Conservation (phyloP, 1,284 basidiomycete genomes). For the Ceratorhiza oryzae-sativae region DNA sequence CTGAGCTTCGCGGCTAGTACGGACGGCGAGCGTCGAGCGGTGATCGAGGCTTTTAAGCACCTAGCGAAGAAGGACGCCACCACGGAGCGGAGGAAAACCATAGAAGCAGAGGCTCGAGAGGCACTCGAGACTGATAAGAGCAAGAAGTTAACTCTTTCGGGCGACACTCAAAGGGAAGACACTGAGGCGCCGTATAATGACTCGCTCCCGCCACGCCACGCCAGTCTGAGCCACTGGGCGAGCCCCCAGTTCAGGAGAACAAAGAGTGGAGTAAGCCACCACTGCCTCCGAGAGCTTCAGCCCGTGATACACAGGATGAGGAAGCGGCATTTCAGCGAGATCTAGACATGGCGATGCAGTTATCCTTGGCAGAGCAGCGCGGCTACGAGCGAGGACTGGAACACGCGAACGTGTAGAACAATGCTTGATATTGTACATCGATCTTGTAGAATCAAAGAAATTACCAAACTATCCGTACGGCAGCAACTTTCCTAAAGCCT, state of each 20-base stretch:
- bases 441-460: neutral
- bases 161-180: neutral
- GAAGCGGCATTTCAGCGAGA: slow-evolving; percentile 50
- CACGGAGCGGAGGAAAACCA: slow-evolving; percentile 49
- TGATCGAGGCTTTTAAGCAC: slow-evolving; percentile 54
- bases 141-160: slow-evolving; percentile 28
- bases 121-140: slow-evolving; percentile 19
- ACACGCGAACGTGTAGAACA: neutral
- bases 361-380: slow-evolving; percentile 52
- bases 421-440: neutral
- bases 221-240: neutral
- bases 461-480: neutral
- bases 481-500: neutral
- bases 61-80: slow-evolving; percentile 48
- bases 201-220: neutral
- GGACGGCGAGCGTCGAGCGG: slow-evolving; percentile 49
- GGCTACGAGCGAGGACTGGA: slow-evolving; percentile 46
- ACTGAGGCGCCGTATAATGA: neutral
- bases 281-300: slow-evolving; percentile 20
- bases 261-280: slow-evolving; percentile 1
- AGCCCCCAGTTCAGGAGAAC: neutral
- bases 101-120: slow-evolving; percentile 30
- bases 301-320: slow-evolving; percentile 43
- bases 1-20: slow-evolving; percentile 51
- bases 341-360: slow-evolving; percentile 51